Evolutionary conservation across 495 filamentous ascomycete species (phyloP), one percentile per base, ranked within the genome.

Genomic region (Gamarada debralockiae): DNA sequence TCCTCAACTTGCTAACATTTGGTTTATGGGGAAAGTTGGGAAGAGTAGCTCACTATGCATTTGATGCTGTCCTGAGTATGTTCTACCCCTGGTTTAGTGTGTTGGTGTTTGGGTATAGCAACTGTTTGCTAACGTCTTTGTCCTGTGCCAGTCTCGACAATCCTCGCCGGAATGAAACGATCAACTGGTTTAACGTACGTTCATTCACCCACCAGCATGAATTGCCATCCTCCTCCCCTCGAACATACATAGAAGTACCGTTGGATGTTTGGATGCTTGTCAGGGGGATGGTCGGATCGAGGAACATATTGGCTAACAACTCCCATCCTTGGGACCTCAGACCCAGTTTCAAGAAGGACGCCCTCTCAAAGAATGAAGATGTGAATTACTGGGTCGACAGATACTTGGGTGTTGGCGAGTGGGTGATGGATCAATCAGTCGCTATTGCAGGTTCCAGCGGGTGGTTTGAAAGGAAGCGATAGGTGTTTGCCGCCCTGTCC

Each of bases 141-240:
- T 47, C 7, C 15, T 18, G 9, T 10, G n/a, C 36, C 61, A 93
- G 87, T 98, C 70, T 98, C 93, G 40, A 87, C 93, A 51, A 91
- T 97, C 65, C 87, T 98, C 39, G 93, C 93, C 17, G 93, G 93
- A 60, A 88, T 98, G 73, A 90, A 93, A 70, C 89, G 93, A 41
- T 95, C 90, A 49, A 97, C 93, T 34, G 93, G 93, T 64, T 78
- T 98, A 66, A 96, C 93, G 93, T 98, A 92, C 77, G 87, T 84
- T 62, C 48, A 39, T 49, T 17, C 49, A 52, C 43, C 52, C 29
- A n/a, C n/a, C n/a, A n/a, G n/a, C n/a, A n/a, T n/a, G n/a, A n/a
- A n/a, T n/a, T n/a, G n/a, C 45, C 14, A 12, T 24, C 53, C 43
- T 15, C 44, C 37, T 29, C 27, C 27, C 27, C 10, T 29, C 27